Conservation (phyloP, 169 alveolate genomes). For the Eimeria maxima region DNA sequence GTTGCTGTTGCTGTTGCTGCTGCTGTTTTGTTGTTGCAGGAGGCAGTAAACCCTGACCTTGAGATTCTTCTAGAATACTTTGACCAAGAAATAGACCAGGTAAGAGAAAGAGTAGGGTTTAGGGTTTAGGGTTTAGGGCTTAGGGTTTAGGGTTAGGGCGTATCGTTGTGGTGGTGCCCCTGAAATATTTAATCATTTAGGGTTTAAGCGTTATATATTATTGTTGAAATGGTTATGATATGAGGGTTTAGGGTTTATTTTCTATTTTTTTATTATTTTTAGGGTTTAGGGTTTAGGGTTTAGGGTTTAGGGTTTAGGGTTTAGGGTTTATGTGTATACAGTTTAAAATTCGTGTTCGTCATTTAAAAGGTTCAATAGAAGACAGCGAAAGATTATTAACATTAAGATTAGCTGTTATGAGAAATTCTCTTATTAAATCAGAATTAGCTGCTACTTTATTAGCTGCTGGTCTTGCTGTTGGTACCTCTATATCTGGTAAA, state of each 20-base stretch:
- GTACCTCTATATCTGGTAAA: constrained; percentile 91
- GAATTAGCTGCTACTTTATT: constrained; percentile 90
- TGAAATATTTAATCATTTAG: not conserved
- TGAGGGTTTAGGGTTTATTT: constrained; percentile 27
- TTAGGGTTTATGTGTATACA: not conserved
- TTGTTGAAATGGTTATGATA: not conserved
- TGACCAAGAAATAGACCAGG: constrained; percentile 93
- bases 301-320: constrained; percentile 3
- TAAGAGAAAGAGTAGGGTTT: too few species aligned
- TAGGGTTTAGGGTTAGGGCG: constrained; percentile 5
- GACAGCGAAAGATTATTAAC: constrained; percentile 87
- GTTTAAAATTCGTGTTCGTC: constrained; percentile 43
- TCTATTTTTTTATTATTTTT: not conserved
- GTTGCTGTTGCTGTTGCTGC: constrained; percentile 65
- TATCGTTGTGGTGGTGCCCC: not conserved
- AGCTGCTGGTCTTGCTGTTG: constrained; percentile 90
- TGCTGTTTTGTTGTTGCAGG: constrained; percentile 20
- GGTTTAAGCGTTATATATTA: not conserved
- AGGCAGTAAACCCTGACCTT: constrained; percentile 88
- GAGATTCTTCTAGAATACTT: constrained; percentile 92
- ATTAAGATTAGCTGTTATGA: constrained; percentile 88
- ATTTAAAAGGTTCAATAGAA: constrained; percentile 82
- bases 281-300: constrained; percentile 19
- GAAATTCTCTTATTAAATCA: constrained; percentile 89
- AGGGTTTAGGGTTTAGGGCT: not conserved